A percentile compares a stretch with the other conserved stretches of the same genome.
Conservation (phyloP, 1,284 basidiomycete species). For the Gomphus sp. region DNA sequence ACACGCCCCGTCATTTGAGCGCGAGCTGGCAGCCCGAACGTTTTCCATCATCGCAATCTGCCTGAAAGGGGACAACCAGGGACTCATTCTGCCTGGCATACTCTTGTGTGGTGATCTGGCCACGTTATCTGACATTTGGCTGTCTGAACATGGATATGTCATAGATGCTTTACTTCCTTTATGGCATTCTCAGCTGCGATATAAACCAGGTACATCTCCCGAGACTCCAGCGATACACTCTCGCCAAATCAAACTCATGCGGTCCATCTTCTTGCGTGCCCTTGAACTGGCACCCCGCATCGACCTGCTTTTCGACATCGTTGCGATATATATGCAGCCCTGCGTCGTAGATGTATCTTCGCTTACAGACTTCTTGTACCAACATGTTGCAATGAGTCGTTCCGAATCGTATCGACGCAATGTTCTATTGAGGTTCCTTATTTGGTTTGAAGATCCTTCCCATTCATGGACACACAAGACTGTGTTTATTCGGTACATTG, state of each 20-base stretch:
- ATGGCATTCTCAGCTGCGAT: constrained; percentile 53
- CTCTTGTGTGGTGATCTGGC: constrained; percentile 74
- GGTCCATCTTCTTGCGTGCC: constrained; percentile 71
- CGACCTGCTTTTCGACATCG: constrained; percentile 85
- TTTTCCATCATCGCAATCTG: constrained; percentile 52
- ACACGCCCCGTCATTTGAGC: constrained; percentile 68
- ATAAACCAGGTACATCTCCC: constrained; percentile 30
- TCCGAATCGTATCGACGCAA: constrained; percentile 66
- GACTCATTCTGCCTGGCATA: constrained; percentile 58
- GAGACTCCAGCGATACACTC: constrained; percentile 39
- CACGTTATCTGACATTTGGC: constrained; percentile 61
- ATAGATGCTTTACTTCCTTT: constrained; percentile 63
- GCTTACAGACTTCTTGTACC: constrained; percentile 84
- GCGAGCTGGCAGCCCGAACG: constrained; percentile 63
- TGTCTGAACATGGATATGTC: constrained; percentile 54
- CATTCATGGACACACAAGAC: constrained; percentile 77
- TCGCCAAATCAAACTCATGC: constrained; percentile 61
- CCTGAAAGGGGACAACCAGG: constrained; percentile 46
- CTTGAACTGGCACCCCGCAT: constrained; percentile 64
- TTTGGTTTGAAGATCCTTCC: constrained; percentile 67
- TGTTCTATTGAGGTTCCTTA: constrained; percentile 78
- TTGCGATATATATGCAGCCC: constrained; percentile 75
- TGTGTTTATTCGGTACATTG: constrained; percentile 76
- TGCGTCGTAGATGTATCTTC: constrained; percentile 77
- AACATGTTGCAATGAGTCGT: constrained; percentile 61